Conservation (phyloP, 768 basidiomycete genomes). For the Mycena capillaripes region DNA sequence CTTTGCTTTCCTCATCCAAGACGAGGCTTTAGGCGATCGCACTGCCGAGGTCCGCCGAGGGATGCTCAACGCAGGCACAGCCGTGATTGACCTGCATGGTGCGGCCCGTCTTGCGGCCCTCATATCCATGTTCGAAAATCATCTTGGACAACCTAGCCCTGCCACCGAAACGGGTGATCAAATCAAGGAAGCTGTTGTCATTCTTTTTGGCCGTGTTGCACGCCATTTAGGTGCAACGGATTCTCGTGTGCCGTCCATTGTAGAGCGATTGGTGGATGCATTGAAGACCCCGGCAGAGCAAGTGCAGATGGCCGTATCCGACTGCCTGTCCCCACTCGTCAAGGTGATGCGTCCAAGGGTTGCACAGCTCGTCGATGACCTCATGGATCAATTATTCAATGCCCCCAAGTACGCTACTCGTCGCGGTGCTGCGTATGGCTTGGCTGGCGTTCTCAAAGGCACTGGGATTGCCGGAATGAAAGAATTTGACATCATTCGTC, state of each 20-base stretch:
- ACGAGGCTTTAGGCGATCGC: constrained; percentile 91
- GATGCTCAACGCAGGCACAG: constrained; percentile 89
- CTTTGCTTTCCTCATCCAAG: constrained; percentile 89
- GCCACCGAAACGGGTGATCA: constrained; percentile 84
- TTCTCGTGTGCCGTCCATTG: constrained; percentile 81
- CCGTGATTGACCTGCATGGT: constrained; percentile 89
- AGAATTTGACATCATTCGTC: constrained; percentile 82
- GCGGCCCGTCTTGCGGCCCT: constrained; percentile 77
- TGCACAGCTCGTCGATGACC: constrained; percentile 75
- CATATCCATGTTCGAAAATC: constrained; percentile 85
- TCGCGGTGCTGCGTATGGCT: constrained; percentile 97
- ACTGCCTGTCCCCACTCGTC: constrained; percentile 92
- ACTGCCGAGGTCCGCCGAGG: constrained; percentile 83
- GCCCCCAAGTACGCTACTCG: constrained; percentile 91
- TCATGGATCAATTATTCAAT: constrained; percentile 83
- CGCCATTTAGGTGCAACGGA: constrained; percentile 87
- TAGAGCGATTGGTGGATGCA: constrained; percentile 89
- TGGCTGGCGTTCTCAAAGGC: constrained; percentile 95
- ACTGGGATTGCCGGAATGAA: constrained; percentile 89
- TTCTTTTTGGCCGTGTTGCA: constrained; percentile 93
- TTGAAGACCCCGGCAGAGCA: constrained; percentile 95
- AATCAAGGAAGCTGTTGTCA: constrained; percentile 95
- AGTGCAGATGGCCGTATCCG: constrained; percentile 96
- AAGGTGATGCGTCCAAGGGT: constrained; percentile 74
- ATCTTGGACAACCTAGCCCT: constrained; percentile 68